These are phyloP conservation scores for Geranium incanum DNA, from an alignment of 441 rosid species.

Conservation along the genomic window DNA sequence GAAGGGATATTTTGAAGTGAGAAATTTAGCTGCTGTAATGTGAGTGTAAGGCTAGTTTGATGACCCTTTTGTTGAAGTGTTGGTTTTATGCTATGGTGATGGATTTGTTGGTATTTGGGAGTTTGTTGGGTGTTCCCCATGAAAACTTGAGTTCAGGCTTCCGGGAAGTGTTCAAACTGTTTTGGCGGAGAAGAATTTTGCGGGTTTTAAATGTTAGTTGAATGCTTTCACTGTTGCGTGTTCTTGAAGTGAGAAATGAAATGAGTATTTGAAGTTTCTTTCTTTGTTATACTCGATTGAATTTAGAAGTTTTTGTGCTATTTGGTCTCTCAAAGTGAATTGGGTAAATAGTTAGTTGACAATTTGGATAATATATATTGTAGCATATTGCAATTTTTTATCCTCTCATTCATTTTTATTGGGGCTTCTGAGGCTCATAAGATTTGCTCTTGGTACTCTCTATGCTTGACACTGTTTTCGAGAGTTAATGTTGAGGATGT, in stretches of 20 bases:
- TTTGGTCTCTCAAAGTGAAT: slow-evolving; percentile 1
- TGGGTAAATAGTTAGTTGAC: slow-evolving; percentile 1
- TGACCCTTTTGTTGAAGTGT: neutral
- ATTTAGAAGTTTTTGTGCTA: neutral
- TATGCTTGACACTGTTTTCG: neutral
- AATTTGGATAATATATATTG: neutral
- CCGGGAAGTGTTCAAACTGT: neutral
- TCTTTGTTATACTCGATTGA: neutral
- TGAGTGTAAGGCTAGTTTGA: neutral
- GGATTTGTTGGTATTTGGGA: neutral
- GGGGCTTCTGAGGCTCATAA: neutral
- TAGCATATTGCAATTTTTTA: neutral
- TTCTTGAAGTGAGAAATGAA: neutral
- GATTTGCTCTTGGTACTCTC: neutral
- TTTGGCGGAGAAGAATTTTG: neutral
- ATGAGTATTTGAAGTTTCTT: slow-evolving; percentile 2
- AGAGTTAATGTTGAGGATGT: neutral
- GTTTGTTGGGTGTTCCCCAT: neutral
- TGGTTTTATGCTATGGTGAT: slow-evolving; percentile 1
- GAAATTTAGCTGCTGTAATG: neutral
- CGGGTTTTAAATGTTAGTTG: neutral
- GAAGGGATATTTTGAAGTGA: neutral
- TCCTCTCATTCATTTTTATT: neutral
- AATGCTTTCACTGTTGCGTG: neutral
- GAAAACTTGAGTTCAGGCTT: neutral